phyloP scores from a whole-genome alignment of 805 yeast genomes.

The Torulaspora gathmanii region DNA sequence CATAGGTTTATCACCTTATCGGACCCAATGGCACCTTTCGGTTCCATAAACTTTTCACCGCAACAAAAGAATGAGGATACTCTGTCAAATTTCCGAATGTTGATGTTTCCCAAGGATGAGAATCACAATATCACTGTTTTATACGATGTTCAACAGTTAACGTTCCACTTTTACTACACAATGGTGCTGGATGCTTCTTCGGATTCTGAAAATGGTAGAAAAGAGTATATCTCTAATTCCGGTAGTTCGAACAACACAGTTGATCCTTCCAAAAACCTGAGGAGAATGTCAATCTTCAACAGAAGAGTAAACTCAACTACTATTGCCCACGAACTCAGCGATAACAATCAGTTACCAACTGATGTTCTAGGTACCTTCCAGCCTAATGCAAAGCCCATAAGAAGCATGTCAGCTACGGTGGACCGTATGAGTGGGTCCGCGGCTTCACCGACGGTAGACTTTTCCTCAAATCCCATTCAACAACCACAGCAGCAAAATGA shows the following conservation, averaged over 20 bases:
- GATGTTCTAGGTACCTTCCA: constrained; percentile 7
- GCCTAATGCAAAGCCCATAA: constrained; percentile 2
- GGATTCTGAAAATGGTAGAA: constrained; percentile 2
- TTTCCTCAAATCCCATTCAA: constrained; percentile 24
- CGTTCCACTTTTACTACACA: constrained; percentile 26
- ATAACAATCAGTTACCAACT: constrained; percentile 1
- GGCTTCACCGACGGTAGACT: constrained; percentile 25
- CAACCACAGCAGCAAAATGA: constrained; percentile 14
- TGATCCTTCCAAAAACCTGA: constrained; percentile 9
- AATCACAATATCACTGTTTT: constrained; percentile 31
- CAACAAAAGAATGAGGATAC: constrained; percentile 44
- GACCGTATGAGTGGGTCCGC: constrained; percentile 28
- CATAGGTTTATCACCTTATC: constrained; percentile 56
- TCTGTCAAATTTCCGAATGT: constrained; percentile 16
- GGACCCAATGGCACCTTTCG: constrained; percentile 72
- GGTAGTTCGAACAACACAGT: constrained; percentile 5
- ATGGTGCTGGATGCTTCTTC: constrained; percentile 15
- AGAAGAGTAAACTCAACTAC: constrained; percentile 22
- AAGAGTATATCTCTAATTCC: not conserved
- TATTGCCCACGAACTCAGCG: constrained; percentile 8
- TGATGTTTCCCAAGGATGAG: constrained; percentile 26
- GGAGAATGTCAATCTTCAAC: constrained; percentile 24
- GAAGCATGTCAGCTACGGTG: constrained; percentile 31
- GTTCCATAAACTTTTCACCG: constrained; percentile 65
- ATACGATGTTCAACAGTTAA: constrained; percentile 17